A percentile compares a stretch with the other conserved stretches of the same genome.
Conservation (phyloP, 495 filamentous ascomycete genomes). For the Physcia stellaris region DNA sequence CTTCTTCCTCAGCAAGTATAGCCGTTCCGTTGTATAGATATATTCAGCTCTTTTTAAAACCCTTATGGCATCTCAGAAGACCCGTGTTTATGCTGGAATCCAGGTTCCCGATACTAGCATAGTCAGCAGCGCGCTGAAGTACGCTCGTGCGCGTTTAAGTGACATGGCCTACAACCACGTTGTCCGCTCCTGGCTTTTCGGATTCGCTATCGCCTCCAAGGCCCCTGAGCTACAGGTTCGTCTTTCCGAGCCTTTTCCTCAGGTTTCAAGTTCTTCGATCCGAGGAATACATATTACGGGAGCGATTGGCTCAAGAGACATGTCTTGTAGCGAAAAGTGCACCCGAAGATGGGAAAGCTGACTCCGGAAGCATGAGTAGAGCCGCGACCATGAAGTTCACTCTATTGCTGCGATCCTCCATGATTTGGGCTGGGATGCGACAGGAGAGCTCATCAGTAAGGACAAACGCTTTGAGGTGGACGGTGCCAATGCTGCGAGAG, state of each 20-base stretch:
- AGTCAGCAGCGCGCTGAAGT: constrained; percentile 24
- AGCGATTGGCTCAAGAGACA: no score
- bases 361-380: no score
- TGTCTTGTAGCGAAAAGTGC: no score
- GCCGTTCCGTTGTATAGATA: no score
- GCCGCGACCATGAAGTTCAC: constrained; percentile 33
- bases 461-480: constrained; percentile 46
- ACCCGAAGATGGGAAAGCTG: no score
- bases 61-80: no score
- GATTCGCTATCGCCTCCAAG: constrained; percentile 23
- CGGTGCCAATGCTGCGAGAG: constrained; percentile 32
- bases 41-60: no score
- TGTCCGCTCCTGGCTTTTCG: constrained; percentile 32
- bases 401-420: constrained; percentile 36
- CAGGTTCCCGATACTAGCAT: constrained; percentile 29
- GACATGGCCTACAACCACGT: constrained; percentile 33
- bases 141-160: constrained; percentile 21
- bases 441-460: constrained; percentile 18
- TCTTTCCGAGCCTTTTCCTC: no score
- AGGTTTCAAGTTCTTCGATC: no score
- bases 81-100: constrained; percentile 10
- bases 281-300: no score
- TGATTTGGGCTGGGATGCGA: constrained; percentile 37
- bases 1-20: no score
- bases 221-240: constrained; percentile 20